phyloP scores from a whole-genome alignment of 441 rosid species.

The Francoa sonchifolia region DNA sequence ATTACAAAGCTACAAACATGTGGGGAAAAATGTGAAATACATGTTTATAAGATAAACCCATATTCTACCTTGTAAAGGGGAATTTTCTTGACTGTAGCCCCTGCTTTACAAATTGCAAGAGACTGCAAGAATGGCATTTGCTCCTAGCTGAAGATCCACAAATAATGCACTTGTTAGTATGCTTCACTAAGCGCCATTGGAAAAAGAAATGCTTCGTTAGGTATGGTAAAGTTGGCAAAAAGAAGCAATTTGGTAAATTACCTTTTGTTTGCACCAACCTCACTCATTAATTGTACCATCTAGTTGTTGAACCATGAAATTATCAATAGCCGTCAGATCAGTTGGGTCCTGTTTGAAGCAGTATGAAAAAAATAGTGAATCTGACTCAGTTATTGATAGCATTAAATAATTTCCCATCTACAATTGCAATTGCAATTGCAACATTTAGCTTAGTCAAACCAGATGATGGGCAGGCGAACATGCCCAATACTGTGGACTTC shows the following conservation, averaged over 20 bases:
- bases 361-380: background rate
- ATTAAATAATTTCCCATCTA: no score
- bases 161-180: constrained; percentile 2
- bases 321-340: constrained; percentile 70
- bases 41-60: background rate
- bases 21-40: no score
- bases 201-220: background rate
- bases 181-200: background rate
- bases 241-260: constrained; percentile 7
- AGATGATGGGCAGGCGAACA: no score
- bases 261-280: constrained; percentile 99
- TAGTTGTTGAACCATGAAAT: constrained; percentile 82
- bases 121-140: constrained; percentile 37
- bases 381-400: no score
- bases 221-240: background rate
- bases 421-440: no score
- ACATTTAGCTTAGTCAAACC: no score
- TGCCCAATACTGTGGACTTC: no score
- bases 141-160: constrained; percentile 58
- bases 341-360: constrained; percentile 59
- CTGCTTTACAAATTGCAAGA: constrained; percentile 35
- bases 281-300: constrained; percentile 94
- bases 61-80: constrained; percentile 29
- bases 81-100: constrained; percentile 26
- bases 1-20: no score